These are phyloP conservation scores for Daldinia sp. DNA, from an alignment of 2,329 filamentous ascomycete species.

Conservation along the genomic window DNA sequence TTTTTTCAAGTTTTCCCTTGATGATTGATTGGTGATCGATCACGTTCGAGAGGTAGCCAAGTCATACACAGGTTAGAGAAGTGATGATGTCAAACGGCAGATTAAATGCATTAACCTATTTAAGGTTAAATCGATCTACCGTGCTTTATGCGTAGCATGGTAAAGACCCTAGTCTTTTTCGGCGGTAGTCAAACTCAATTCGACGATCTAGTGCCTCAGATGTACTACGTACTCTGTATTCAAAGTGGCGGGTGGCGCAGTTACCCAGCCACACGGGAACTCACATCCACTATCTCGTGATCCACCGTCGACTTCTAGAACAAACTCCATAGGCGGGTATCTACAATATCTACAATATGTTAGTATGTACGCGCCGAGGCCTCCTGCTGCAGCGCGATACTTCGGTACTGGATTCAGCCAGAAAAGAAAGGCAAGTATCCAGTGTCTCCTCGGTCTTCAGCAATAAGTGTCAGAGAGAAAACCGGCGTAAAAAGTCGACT, in stretches of 20 bases:
- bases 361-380: neutral
- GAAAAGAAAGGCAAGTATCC: no score
- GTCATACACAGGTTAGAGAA: conserved; percentile 20
- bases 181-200: neutral
- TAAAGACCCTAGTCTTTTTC: neutral
- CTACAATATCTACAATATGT: no score
- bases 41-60: conserved; percentile 22
- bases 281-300: neutral
- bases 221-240: no score
- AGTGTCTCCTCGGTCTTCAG: neutral
- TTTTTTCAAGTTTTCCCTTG: conserved; percentile 29
- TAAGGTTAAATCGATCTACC: conserved; percentile 30
- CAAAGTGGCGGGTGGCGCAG: conserved; percentile 7
- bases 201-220: no score
- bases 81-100: conserved; percentile 31
- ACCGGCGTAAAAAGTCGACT: neutral
- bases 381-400: neutral
- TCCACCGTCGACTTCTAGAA: neutral
- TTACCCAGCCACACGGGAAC: neutral
- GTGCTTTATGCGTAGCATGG: conserved; percentile 8
- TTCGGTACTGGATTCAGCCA: no score
- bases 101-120: conserved; percentile 20
- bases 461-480: neutral
- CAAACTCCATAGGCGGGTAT: no score
- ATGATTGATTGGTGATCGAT: conserved; percentile 9